Base-by-base conservation (phyloP, 78 protist genomes). In the Chrysochromulina parva region DNA sequence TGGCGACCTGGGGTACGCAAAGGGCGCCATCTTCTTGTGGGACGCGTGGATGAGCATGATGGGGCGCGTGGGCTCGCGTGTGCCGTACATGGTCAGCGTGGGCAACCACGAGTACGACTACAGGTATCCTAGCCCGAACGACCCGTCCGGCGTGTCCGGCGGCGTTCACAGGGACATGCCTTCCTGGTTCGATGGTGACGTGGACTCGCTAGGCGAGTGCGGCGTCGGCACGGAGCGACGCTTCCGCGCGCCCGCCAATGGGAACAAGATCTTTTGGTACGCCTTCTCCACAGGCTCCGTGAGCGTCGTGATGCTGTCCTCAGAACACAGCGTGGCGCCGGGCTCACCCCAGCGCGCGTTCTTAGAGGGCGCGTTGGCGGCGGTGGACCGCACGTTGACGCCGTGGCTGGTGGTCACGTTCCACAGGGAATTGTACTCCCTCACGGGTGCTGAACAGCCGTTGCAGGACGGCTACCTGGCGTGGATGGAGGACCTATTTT, bases 91-190 rank as follows among this genome's bases (percentile, higher is more conserved):
- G 91, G 73, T 48, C 57, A 13, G 78, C 59, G 47, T 76, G 5
- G 91, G 91, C 28, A 71, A 74, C 62, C 92, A 71, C 69, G 91
- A 65, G 91, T 19, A 5, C 20, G 62, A 26, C 22, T 47, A 38
- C 38, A 38, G 38, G 38, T 38, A 38, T 38, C 38, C 38, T 38
- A 38, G 38, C 38, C 38, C 38, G 38, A 38, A 38, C 38, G 38
- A 38, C 38, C 38, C 38, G 38, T 38, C 38, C 38, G 38, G 38
- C 38, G 38, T 38, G 38, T 38, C 38, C 38, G 38, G 38, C 38
- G 38, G 38, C 38, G 38, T 38, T 38, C 38, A 38, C 38, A 38
- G 38, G 38, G 38, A 38, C 38, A 38, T 38, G 38, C 38, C 38
- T 0, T 38, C 38, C 0, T 38, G 38, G 38, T 38, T 38, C 38